Evolutionary conservation across 1,139 yeast species (phyloP).

Genomic region (Yamadazyma pseudoaaseri): DNA sequence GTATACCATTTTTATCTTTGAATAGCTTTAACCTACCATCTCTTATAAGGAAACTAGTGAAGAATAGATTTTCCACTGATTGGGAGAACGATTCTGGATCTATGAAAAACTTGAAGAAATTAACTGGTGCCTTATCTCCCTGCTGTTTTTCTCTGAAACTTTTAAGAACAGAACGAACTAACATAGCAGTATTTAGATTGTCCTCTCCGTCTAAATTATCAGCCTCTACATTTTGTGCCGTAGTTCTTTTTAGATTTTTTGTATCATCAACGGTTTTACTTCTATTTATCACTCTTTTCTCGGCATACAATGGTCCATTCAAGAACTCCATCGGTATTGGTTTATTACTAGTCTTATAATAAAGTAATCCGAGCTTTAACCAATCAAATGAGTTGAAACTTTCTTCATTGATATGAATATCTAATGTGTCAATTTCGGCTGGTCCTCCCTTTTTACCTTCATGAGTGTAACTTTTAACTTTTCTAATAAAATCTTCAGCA

Average conservation of each 20-base stretch:
- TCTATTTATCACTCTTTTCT: conserved; percentile 43
- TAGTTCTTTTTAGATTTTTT: conserved; percentile 33
- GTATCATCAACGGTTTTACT: conserved; percentile 45
- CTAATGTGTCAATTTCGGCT: neutral
- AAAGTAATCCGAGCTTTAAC: conserved; percentile 58
- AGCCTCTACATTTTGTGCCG: conserved; percentile 55
- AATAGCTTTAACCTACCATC: conserved; percentile 63
- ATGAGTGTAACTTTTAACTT: conserved; percentile 29
- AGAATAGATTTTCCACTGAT: conserved; percentile 80
- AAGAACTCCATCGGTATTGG: conserved; percentile 60
- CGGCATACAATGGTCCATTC: conserved; percentile 71
- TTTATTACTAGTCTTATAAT: conserved; percentile 44
- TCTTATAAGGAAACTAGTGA: conserved; percentile 73
- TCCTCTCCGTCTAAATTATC: conserved; percentile 45
- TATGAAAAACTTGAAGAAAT: conserved; percentile 63
- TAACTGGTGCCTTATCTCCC: conserved; percentile 36
- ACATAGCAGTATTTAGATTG: conserved; percentile 58
- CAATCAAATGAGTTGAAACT: conserved; percentile 49
- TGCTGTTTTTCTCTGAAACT: conserved; percentile 28
- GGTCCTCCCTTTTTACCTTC: conserved; percentile 1
- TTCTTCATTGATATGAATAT: conserved; percentile 16
- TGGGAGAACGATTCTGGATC: conserved; percentile 77
- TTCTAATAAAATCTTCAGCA: conserved; percentile 44
- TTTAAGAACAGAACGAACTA: conserved; percentile 52
- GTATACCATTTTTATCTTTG: conserved; percentile 47